Evolutionary conservation across 176 grass and related monocot species (phyloP), one percentile per base, ranked within the genome.

Genomic region (Carex parvula): DNA sequence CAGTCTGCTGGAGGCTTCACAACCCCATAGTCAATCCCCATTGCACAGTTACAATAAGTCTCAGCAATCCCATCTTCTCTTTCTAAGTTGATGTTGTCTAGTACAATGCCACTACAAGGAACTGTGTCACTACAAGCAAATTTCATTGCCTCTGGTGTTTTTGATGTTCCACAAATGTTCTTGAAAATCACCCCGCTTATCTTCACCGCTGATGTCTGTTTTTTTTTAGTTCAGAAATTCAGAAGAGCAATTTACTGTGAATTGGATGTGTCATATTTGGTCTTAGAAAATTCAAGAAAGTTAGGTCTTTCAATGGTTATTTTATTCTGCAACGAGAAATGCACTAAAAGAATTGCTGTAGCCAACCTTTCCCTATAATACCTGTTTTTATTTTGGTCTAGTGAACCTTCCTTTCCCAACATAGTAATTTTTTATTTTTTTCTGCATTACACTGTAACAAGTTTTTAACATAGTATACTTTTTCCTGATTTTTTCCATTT

Each of bases 41-140:
- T 91, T 21, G 91, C 95, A 60, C 91, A 94, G 79, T 98, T 98
- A 85, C 95, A 98, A 1, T 94, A 90, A 0, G 92, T 87, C 80
- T 93, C 84, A 21, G 90, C 89, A 0, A n/a, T 82, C 8, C 86
- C 95, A 20, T 84, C 79, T 14, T 77, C 85, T 12, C 86, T 85
- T 15, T 79, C 79, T 12, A 98, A 87, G 83, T 91, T 32, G 66
- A 98, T 90, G 87, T 98, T 82, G 64, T 83, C 41, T 64, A 98
- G 87, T 42, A 98, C 91, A 85, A 98, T 98, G 60, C 42, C 85
- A 61, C 84, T 90, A 76, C 95, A 98, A 0, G 95, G 95, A 59
- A 85, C 92, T 14, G 90, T 87, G 84, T 98, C 92, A 79, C 95
- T 93, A 89, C 95, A 98, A 0, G 95, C 95, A 73, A 98, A 88